Evolutionary conservation across 148 eudicot species (phyloP).

Genomic region (Camellia granthamiana): DNA sequence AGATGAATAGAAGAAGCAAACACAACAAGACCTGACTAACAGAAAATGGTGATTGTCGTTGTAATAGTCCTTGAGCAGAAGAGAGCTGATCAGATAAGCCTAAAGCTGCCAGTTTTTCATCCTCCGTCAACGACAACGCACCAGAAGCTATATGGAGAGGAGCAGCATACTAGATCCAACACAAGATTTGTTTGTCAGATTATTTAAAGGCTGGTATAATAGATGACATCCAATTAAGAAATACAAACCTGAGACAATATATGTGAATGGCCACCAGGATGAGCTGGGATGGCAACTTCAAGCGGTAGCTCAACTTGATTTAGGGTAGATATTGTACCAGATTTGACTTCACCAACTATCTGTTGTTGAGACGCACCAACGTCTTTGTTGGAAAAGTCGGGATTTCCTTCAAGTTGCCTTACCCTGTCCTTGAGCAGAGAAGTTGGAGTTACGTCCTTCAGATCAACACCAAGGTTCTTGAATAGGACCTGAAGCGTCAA

Average conservation of each 20-base stretch:
- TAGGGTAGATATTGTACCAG: constrained; percentile 42
- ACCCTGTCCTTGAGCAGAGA: constrained; percentile 76
- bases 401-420: constrained; percentile 81
- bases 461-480: constrained; percentile 75
- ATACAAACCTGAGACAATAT: constrained; percentile 62
- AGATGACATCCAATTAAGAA: not conserved
- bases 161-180: constrained; percentile 53
- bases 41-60: constrained; percentile 58
- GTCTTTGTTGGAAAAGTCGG: constrained; percentile 94
- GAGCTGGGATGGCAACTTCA: constrained; percentile 60
- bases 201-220: not conserved
- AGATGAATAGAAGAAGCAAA: constrained; percentile 8
- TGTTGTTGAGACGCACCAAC: constrained; percentile 51
- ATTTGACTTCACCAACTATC: constrained; percentile 49
- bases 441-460: constrained; percentile 72
- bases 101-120: constrained; percentile 65
- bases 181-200: constrained; percentile 10
- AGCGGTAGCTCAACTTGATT: constrained; percentile 74
- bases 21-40: constrained; percentile 55
- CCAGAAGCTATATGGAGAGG: constrained; percentile 50
- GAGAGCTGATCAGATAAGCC: constrained; percentile 82
- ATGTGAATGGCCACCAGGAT: constrained; percentile 60
- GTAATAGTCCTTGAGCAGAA: constrained; percentile 67
- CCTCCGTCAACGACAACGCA: constrained; percentile 53
- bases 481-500: constrained; percentile 64